These are phyloP conservation scores for Mycena haematopus DNA, from an alignment of 768 basidiomycete genomes.

Conservation along the genomic window DNA sequence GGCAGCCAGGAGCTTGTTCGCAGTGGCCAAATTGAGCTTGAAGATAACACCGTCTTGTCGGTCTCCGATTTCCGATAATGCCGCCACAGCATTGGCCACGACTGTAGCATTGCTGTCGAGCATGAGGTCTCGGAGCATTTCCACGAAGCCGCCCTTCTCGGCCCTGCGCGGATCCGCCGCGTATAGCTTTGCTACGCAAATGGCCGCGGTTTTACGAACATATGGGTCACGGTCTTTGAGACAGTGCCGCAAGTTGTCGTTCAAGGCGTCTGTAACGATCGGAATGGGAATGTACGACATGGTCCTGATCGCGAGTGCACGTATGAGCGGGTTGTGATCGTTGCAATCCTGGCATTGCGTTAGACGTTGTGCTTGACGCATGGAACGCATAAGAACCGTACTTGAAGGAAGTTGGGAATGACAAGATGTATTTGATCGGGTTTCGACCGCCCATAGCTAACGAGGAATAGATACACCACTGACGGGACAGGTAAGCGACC, in stretches of 20 bases:
- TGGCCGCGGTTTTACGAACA: constrained; percentile 97
- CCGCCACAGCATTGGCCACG: constrained; percentile 95
- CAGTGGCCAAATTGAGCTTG: constrained; percentile 84
- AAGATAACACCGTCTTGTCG: constrained; percentile 93
- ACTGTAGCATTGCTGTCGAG: constrained; percentile 96
- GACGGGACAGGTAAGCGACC: constrained; percentile 16
- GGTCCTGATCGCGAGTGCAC: constrained; percentile 95
- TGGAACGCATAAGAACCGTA: constrained; percentile 39
- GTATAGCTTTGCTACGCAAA: constrained; percentile 96
- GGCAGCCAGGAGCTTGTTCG: constrained; percentile 89
- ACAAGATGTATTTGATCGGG: constrained; percentile 94
- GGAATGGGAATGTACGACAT: constrained; percentile 99
- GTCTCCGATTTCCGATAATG: constrained; percentile 96
- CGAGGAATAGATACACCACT: constrained; percentile 98
- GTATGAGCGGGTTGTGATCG: constrained; percentile 95
- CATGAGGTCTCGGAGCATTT: constrained; percentile 89
- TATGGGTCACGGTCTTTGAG: constrained; percentile 96
- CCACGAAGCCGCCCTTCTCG: constrained; percentile 90
- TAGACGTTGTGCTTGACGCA: constrained; percentile 8
- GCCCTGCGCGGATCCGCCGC: constrained; percentile 85
- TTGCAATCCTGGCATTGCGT: constrained; percentile 77
- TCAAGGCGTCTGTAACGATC: constrained; percentile 80
- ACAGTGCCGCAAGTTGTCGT: constrained; percentile 91
- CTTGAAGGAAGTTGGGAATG: constrained; percentile 90
- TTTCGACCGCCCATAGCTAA: constrained; percentile 94